phyloP scores from a whole-genome alignment of 106 monocot genomes.

The Dactylorhiza incarnata region DNA sequence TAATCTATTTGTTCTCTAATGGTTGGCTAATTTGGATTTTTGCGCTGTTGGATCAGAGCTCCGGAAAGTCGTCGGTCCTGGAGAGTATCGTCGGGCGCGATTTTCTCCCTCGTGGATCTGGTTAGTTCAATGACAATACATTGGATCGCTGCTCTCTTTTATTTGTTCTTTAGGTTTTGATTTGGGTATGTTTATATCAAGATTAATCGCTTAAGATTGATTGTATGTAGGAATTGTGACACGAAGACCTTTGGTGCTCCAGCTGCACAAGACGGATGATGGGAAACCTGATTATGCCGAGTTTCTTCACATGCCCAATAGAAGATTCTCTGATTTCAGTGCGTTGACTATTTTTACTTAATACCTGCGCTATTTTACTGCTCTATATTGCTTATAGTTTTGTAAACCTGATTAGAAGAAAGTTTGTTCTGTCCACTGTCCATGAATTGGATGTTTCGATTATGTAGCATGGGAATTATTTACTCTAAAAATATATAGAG shows the following conservation, averaged over 20 bases:
- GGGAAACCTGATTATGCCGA: slow-evolving; percentile 40
- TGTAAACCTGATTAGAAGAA: neutral
- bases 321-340: slow-evolving; percentile 44
- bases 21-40: neutral
- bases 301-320: slow-evolving; percentile 42
- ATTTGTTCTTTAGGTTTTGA: neutral
- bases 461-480: neutral
- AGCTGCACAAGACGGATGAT: slow-evolving; percentile 35
- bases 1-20: neutral
- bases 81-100: slow-evolving; percentile 96
- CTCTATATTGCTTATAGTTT: neutral
- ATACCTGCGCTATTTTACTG: neutral
- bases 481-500: neutral
- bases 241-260: slow-evolving; percentile 46
- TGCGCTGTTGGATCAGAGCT: slow-evolving; percentile 37
- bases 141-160: neutral
- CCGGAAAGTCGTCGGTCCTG: slow-evolving; percentile 89
- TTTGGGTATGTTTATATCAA: neutral
- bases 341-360: neutral
- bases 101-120: slow-evolving; percentile 90
- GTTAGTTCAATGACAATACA: slow-evolving; percentile 20
- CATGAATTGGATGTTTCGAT: neutral
- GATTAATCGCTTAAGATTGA: neutral
- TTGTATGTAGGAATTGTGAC: slow-evolving; percentile 39
- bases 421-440: neutral